Evolutionary conservation across 768 basidiomycete species (phyloP), one percentile per base, ranked within the genome.

Genomic region (Lyophyllum semitale): DNA sequence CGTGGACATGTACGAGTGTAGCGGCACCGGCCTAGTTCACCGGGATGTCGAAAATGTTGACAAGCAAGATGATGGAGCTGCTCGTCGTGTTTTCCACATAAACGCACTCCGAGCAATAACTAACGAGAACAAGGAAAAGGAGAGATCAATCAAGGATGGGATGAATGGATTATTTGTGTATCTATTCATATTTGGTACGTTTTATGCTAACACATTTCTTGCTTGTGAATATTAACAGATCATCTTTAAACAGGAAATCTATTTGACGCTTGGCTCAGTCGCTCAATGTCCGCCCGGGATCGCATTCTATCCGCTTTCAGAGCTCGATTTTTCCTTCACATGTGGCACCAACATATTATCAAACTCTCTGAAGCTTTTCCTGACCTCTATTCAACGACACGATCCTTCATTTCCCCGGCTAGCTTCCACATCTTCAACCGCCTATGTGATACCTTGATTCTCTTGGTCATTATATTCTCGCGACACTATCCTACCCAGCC

Each of bases 41-140:
- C 50, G 55, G 1, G 67, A 70, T 58, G 63, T 70, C 0, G 20
- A 64, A 5, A 62, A 68, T 50, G 63, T 65, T 1, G 66, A 68
- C 47, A 70, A 70, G 38, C 67, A 70, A 38, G 67, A 70, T 48
- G 69, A 70, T 53, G 67, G 68, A 4, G 62, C 67, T 0, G 69
- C 68, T 17, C 58, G 64, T 2, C 48, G 63, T n/a, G 2, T 23
- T 62, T 70, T 70, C 33, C 64, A 67, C 50, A 11, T 7, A 22
- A 37, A 60, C 8, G 68, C 63, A 3, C 41, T 67, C 5, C 2
- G 9, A 6, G 65, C 62, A 18, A 46, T 49, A 7, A 65, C 59
- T 0, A 53, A 45, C 1, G 43, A 25, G 22, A 49, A 22, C 0
- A 27, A 41, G n/a, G 48, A 43, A 8, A 60, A 25, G 18, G 38